These are phyloP conservation scores for Trichoderma hamatum DNA, from an alignment of 2,329 filamentous ascomycete genomes.

Conservation along the genomic window DNA sequence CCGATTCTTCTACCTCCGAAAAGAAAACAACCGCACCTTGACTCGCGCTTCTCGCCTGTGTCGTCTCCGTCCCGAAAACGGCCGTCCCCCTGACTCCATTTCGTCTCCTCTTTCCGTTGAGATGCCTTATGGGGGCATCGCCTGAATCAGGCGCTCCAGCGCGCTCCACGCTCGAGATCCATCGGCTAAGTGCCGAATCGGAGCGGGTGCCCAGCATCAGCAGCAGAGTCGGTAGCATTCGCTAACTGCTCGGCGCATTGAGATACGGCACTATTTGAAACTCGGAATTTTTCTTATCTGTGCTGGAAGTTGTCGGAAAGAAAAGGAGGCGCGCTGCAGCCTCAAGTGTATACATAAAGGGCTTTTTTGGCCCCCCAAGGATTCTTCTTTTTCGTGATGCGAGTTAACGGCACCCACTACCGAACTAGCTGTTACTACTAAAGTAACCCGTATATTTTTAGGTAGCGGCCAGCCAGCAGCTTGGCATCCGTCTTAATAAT, in stretches of 20 bases:
- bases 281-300: background rate
- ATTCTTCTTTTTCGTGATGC: background rate
- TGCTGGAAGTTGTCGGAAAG: background rate
- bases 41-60: background rate
- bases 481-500: background rate
- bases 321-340: background rate
- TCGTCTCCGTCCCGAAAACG: slow-evolving; percentile 15
- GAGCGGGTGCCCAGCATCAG: slow-evolving; percentile 6
- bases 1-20: background rate
- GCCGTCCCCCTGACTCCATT: slow-evolving; percentile 9
- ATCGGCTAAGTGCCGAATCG: slow-evolving; percentile 17
- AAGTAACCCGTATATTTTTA: background rate
- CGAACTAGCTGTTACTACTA: background rate
- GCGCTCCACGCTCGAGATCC: slow-evolving; percentile 9
- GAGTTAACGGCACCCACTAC: slow-evolving; percentile 16
- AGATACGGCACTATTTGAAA: background rate
- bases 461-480: background rate
- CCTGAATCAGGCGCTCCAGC: slow-evolving; percentile 4
- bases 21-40: background rate
- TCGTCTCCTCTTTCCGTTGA: background rate
- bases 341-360: background rate
- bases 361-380: background rate
- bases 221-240: background rate
- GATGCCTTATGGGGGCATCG: background rate
- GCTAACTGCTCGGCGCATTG: slow-evolving; percentile 7